Evolutionary conservation across 805 yeast genomes (phyloP), one percentile per base, ranked within the genome.

Genomic region (Priceomyces carsonii): DNA sequence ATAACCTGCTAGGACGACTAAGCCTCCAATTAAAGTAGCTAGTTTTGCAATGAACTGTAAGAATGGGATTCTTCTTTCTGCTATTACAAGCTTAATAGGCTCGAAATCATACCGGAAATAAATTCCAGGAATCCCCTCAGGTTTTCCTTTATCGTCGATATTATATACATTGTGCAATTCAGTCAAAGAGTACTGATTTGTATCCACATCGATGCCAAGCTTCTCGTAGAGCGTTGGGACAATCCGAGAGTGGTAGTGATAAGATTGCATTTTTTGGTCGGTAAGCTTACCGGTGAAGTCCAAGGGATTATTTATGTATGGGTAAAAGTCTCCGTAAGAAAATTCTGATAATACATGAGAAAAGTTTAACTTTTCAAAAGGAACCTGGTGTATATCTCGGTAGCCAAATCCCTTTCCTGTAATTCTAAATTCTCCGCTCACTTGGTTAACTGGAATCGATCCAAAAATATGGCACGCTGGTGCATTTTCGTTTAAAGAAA

Each of bases 401-500:
- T 80, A 81, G 1, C 86, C 90, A 43, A 65, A 64, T 0, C 95
- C 95, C 48, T 76, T 80, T 2, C 85, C 88, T 1, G 90, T 84
- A 30, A 93, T 82, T 50, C 83, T 90, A 51, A 93, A 77, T 42
- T 83, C 88, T 6, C 99, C 99, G 34, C 71, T 63, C 3, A 93
- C 95, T 47, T 85, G 81, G 50, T 85, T 89, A 2, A 91, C 90
- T 0, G 95, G 90, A 32, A 90, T 71, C 1, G 79, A 66, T 3
- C 97, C 97, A 50, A 74, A 85, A 2, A 90, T 76, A 46, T 87
- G 87, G 59, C 97, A 90, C n/a, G 89, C 90, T 3, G 85, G 87
- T 1, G 80, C 74, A 2, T 77, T 82, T 32, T 74, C 72, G 45
- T 72, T 65, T 8, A 50, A 44, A 12, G 71, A 66, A 2, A 58